Base-by-base conservation (phyloP, 306 rosid species). In the Quercus glauca region DNA sequence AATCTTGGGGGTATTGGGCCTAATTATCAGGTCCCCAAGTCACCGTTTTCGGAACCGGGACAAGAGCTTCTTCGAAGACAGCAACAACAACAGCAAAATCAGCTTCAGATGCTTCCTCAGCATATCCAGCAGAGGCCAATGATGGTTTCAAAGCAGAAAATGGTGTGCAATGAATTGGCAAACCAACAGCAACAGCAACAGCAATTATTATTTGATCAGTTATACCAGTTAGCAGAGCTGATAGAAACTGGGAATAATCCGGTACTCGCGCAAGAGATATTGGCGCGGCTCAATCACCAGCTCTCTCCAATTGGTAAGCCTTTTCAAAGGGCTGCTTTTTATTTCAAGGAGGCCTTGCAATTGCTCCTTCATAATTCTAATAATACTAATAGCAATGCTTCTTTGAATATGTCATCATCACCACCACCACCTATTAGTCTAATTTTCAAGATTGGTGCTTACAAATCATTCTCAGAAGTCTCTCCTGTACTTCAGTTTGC, bases 201-300 rank as follows among this genome's bases (percentile, higher is more conserved):
- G 82, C 97, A 88, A 70, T 85, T 83, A 55, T 73, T 90, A 17
- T 73, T 79, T 82, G 97, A 94, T 68, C 93, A 91, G 87, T 87
- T 94, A 31, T 88, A 83, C 84, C 90, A 91, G 81, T 89, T 93
- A 78, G 91, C 93, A 80, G 97, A 92, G 89, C 83, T 92, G 88
- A 91, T 92, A 67, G 97, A 92, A 83, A 81, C 91, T 80, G 92
- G 95, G 45, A 41, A 41, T 45, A 92, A 90, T 78, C 89, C 89
- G 84, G 92, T 80, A 79, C 92, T 79, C 90, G 99, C 97, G 97
- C 97, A 90, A 83, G 99, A 92, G 99, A 94, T 94, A 94, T 94
- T 94, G 97, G 99, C 99, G 99, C 97, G 99, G 97, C 99, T 94
- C 99, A 94, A 94, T 94, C 99, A 94, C 90, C 97, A 90, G 87